Percentiles rank a stretch among this genome's conserved stretches.
These are phyloP conservation scores for Talaromyces albobiverticillius DNA, from an alignment of 2,329 filamentous ascomycete genomes.

Conservation along the genomic window DNA sequence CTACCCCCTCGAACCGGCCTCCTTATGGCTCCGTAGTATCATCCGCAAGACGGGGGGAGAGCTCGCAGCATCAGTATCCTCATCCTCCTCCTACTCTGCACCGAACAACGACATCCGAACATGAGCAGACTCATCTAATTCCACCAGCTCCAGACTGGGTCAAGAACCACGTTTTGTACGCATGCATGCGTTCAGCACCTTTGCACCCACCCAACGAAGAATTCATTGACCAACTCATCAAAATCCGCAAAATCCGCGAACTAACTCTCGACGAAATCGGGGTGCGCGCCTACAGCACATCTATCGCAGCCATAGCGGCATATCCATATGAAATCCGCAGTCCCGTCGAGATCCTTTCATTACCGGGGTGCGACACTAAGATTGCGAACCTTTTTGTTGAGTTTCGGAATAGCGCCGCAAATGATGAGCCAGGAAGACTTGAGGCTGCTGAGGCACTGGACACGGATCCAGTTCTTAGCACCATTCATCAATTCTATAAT, in stretches of 20 bases:
- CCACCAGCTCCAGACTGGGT: slow-evolving; percentile 71
- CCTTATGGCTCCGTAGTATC: slow-evolving; percentile 20
- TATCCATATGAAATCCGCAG: slow-evolving; percentile 63
- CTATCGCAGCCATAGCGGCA: slow-evolving; percentile 77
- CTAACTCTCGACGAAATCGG: slow-evolving; percentile 75
- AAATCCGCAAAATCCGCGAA: slow-evolving; percentile 68
- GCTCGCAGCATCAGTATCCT: slow-evolving; percentile 25
- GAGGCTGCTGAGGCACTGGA: slow-evolving; percentile 63
- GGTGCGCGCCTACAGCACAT: slow-evolving; percentile 80
- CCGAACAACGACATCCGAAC: slow-evolving; percentile 73
- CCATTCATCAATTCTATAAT: slow-evolving; percentile 69
- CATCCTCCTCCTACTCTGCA: slow-evolving; percentile 48
- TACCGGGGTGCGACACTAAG: slow-evolving; percentile 81
- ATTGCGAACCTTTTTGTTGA: slow-evolving; percentile 75
- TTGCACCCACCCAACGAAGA: slow-evolving; percentile 66
- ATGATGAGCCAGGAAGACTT: slow-evolving; percentile 59
- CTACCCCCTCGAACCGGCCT: not conserved
- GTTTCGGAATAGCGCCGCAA: slow-evolving; percentile 60
- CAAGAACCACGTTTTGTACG: slow-evolving; percentile 62
- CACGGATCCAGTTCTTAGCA: slow-evolving; percentile 60
- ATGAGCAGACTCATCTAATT: slow-evolving; percentile 58
- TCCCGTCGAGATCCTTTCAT: slow-evolving; percentile 41
- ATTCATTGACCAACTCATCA: slow-evolving; percentile 72
- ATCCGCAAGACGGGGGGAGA: slow-evolving; percentile 17
- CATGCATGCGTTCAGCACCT: slow-evolving; percentile 76